Evolutionary conservation across 352 stramenopile species (phyloP).

Genomic region (Globisporangium lucens): DNA sequence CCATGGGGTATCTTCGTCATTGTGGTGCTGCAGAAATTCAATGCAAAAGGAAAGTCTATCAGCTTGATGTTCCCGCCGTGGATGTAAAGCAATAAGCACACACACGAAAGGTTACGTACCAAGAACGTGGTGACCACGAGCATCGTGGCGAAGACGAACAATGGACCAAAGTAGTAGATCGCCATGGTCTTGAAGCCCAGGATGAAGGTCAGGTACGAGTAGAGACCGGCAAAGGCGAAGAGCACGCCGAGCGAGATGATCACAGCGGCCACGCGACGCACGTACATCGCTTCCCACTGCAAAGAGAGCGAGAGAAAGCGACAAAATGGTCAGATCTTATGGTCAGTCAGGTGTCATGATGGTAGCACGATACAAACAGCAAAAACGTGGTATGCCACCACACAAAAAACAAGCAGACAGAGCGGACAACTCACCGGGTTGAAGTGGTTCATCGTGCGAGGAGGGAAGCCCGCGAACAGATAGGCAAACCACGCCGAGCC

Average conservation of each 20-base stretch:
- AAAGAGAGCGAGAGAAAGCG: slow-evolving; percentile 3
- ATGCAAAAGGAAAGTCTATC: neutral
- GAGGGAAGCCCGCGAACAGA: slow-evolving; percentile 67
- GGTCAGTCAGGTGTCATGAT: neutral
- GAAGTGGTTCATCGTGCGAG: slow-evolving; percentile 76
- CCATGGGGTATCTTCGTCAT: slow-evolving; percentile 80
- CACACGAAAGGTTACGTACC: slow-evolving; percentile 19
- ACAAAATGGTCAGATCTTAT: neutral
- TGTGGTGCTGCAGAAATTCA: slow-evolving; percentile 49
- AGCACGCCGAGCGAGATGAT: slow-evolving; percentile 57
- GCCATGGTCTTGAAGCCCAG: slow-evolving; percentile 54
- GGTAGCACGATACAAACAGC: neutral
- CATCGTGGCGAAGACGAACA: slow-evolving; percentile 77
- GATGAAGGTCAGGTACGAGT: slow-evolving; percentile 42
- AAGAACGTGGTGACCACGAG: slow-evolving; percentile 84
- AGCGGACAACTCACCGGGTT: slow-evolving; percentile 47
- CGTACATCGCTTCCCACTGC: slow-evolving; percentile 66
- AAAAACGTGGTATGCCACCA: neutral
- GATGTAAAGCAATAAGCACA: neutral
- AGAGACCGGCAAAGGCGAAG: slow-evolving; percentile 33
- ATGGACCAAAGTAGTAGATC: slow-evolving; percentile 75
- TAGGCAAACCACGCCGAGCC: slow-evolving; percentile 73
- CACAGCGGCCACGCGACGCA: slow-evolving; percentile 56
- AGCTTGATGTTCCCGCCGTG: neutral
- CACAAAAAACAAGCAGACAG: neutral